Conservation (phyloP, 2,329 filamentous ascomycete genomes). For the Hypoxylon sp. region DNA sequence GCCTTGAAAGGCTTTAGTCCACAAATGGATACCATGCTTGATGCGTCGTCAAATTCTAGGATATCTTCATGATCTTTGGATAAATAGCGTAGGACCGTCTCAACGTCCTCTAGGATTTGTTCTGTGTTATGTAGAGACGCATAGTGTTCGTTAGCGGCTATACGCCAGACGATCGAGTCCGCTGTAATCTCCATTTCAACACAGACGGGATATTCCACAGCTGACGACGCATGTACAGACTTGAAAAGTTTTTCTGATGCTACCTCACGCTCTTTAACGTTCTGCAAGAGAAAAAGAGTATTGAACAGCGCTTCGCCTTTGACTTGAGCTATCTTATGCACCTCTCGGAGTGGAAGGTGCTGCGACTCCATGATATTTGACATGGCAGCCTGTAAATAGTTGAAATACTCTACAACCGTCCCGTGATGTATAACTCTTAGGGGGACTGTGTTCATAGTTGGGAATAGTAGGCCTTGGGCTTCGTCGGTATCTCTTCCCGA, state of each 20-base stretch:
- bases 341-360: conserved; percentile 81
- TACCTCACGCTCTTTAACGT: conserved; percentile 35
- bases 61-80: conserved; percentile 66
- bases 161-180: conserved; percentile 75
- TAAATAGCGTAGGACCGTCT: conserved; percentile 71
- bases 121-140: conserved; percentile 63
- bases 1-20: conserved; percentile 67
- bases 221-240: conserved; percentile 74
- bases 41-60: conserved; percentile 65
- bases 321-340: conserved; percentile 66
- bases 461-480: conserved; percentile 80
- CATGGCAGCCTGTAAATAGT: conserved; percentile 80
- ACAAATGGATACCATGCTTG: conserved; percentile 72
- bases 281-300: conserved; percentile 71
- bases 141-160: conserved; percentile 75
- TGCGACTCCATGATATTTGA: conserved; percentile 78
- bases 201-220: conserved; percentile 86
- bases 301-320: conserved; percentile 63
- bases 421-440: conserved; percentile 82
- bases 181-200: conserved; percentile 80
- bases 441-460: conserved; percentile 91
- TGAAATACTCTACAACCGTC: conserved; percentile 73
- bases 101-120: conserved; percentile 71
- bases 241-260: conserved; percentile 59
- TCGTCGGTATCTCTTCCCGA: conserved; percentile 85